Conservation (phyloP, 192 early-diverging fungal species). For the Coemansia sp. region DNA sequence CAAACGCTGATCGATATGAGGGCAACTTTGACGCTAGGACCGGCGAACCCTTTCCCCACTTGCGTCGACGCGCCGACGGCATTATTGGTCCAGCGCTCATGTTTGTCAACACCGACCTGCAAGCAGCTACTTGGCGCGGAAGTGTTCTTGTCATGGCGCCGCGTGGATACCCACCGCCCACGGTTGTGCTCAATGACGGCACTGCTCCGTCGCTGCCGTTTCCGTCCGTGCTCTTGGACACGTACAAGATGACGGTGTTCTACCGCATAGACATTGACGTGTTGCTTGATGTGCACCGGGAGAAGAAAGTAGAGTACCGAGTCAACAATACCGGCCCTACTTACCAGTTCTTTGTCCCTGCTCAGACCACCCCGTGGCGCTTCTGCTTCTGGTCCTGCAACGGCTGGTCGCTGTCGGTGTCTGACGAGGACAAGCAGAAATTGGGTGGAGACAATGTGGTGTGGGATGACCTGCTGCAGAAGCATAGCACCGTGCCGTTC, state of each 20-base stretch:
- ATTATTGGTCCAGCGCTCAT: constrained; percentile 60
- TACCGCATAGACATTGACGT: constrained; percentile 65
- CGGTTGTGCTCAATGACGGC: constrained; percentile 49
- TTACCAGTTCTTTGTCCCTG: constrained; percentile 58
- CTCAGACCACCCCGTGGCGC: constrained; percentile 60
- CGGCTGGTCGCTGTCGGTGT: constrained; percentile 65
- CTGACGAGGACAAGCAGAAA: constrained; percentile 40
- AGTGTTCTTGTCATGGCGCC: constrained; percentile 59
- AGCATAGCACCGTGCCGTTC: constrained; percentile 63
- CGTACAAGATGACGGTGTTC: constrained; percentile 63
- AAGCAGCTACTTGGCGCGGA: constrained; percentile 58
- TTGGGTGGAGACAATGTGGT: constrained; percentile 59
- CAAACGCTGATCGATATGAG: constrained; percentile 44
- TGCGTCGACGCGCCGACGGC: constrained; percentile 48
- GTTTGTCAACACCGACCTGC: constrained; percentile 60
- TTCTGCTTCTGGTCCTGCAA: constrained; percentile 76
- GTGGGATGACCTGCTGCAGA: constrained; percentile 69
- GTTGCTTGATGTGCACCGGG: constrained; percentile 43
- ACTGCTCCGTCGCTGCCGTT: constrained; percentile 28
- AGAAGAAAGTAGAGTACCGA: constrained; percentile 49
- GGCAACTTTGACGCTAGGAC: constrained; percentile 55
- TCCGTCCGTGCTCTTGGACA: constrained; percentile 54
- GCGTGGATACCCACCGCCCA: constrained; percentile 31
- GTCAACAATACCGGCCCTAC: constrained; percentile 53
- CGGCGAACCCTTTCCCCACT: constrained; percentile 45